These are phyloP conservation scores for Synchytrium microbalum DNA, from an alignment of 371 early-diverging fungal species.

Conservation along the genomic window DNA sequence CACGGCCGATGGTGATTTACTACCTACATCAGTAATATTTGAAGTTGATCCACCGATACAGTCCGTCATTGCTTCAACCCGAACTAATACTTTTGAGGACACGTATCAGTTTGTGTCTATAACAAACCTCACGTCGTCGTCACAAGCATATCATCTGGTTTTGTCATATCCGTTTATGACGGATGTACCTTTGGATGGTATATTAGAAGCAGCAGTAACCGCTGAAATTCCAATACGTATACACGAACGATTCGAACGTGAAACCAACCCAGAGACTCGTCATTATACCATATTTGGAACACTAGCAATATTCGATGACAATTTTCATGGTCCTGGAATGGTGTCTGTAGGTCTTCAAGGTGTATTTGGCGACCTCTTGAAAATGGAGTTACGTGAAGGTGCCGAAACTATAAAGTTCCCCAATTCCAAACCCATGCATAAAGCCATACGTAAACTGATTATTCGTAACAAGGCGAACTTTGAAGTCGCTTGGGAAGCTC, in stretches of 20 bases:
- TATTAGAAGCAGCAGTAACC: constrained; percentile 24
- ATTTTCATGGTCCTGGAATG: constrained; percentile 21
- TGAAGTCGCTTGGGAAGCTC: constrained; percentile 37
- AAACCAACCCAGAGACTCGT: background rate
- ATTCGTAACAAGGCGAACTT: constrained; percentile 35
- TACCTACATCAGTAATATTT: constrained; percentile 29
- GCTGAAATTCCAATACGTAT: constrained; percentile 34
- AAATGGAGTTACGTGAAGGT: constrained; percentile 17
- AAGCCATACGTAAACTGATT: constrained; percentile 22
- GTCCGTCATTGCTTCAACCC: constrained; percentile 25
- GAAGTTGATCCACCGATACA: constrained; percentile 32
- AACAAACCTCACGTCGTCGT: constrained; percentile 23
- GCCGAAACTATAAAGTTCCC: constrained; percentile 28
- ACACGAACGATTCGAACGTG: background rate
- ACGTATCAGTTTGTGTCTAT: constrained; percentile 34
- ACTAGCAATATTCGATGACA: constrained; percentile 33
- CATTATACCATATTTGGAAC: constrained; percentile 26
- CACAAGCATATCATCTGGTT: constrained; percentile 33
- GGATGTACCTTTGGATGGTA: constrained; percentile 31
- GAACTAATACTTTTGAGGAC: constrained; percentile 17
- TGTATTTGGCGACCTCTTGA: constrained; percentile 24
- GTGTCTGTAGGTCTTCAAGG: constrained; percentile 27
- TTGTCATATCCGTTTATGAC: constrained; percentile 37
- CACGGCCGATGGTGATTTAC: background rate
- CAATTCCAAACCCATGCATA: constrained; percentile 29